Evolutionary conservation across 495 filamentous ascomycete species (phyloP).

Genomic region (Aspergillus diversus): DNA sequence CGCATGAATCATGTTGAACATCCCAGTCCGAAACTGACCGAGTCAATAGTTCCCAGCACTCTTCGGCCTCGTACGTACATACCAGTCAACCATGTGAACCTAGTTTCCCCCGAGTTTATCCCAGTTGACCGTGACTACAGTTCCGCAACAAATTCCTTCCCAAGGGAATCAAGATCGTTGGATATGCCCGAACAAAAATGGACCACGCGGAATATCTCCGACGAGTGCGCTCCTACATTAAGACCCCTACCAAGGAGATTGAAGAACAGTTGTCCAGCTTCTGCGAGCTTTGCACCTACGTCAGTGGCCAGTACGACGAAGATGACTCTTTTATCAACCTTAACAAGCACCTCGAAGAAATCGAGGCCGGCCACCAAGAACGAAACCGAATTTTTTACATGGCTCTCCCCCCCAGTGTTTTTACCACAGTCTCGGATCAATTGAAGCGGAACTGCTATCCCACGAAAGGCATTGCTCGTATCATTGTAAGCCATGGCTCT

Average conservation of each 20-base stretch:
- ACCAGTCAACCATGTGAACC: neutral
- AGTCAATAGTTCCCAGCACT: conserved; percentile 85
- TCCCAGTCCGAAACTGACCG: conserved; percentile 30
- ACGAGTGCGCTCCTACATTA: conserved; percentile 96
- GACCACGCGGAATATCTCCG: conserved; percentile 92
- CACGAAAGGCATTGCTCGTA: conserved; percentile 80
- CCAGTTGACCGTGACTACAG: conserved; percentile 51
- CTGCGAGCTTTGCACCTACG: conserved; percentile 83
- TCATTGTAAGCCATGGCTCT: conserved; percentile 69
- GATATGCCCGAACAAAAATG: conserved; percentile 99
- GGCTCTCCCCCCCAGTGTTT: conserved; percentile 97
- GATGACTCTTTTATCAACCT: conserved; percentile 93
- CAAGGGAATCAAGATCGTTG: conserved; percentile 95
- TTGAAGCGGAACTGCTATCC: conserved; percentile 98
- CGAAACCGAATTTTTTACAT: conserved; percentile 98
- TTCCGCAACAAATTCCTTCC: conserved; percentile 98
- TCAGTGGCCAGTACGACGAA: conserved; percentile 96
- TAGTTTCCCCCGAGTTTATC: conserved; percentile 2
- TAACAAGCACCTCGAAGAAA: conserved; percentile 83
- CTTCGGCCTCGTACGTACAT: conserved; percentile 86
- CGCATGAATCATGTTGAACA: neutral
- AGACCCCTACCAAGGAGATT: conserved; percentile 96
- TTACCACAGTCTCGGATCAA: conserved; percentile 95
- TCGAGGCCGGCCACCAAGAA: conserved; percentile 82
- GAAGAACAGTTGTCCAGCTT: conserved; percentile 94